A percentile compares a stretch with the other conserved stretches of the same genome.
Conservation (phyloP, 108 stramenopile species). For the Craspedostauros australis region DNA sequence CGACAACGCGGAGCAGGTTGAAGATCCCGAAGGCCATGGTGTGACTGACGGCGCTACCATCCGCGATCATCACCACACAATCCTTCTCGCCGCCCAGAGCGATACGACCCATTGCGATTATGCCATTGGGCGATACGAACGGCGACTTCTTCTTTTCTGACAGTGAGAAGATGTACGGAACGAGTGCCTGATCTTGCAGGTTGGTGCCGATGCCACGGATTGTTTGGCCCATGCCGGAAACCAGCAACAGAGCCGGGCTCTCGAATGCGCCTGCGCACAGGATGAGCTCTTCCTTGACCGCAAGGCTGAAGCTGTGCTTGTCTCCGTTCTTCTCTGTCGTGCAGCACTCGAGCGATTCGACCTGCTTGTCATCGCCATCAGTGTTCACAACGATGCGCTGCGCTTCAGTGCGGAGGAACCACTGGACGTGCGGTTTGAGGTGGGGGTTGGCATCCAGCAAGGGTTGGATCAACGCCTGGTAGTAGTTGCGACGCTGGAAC, state of each 20-base stretch:
- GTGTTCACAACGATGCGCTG: conserved; percentile 41
- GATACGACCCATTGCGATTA: conserved; percentile 15
- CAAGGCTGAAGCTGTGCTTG: neutral
- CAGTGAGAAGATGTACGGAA: conserved; percentile 36
- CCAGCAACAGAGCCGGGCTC: conserved; percentile 55
- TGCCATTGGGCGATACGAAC: conserved; percentile 16
- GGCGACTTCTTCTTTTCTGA: neutral
- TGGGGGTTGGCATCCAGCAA: conserved; percentile 39
- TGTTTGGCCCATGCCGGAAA: conserved; percentile 53
- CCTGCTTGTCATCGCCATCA: conserved; percentile 1
- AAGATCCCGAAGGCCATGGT: conserved; percentile 13
- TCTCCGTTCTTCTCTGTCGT: neutral
- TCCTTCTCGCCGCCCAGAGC: neutral
- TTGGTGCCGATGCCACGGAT: conserved; percentile 33
- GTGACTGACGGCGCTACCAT: conserved; percentile 1
- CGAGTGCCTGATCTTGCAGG: conserved; percentile 54
- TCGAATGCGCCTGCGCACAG: conserved; percentile 69
- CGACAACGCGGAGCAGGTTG: too few relatives aligned
- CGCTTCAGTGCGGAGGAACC: conserved; percentile 36
- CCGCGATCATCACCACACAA: conserved; percentile 25
- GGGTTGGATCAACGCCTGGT: conserved; percentile 43
- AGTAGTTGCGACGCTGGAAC: conserved; percentile 61
- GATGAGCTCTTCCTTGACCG: conserved; percentile 23
- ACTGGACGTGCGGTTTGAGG: conserved; percentile 26
- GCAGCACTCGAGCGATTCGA: conserved; percentile 5